Percentiles rank a stretch among this genome's conserved stretches.
phyloP scores from a whole-genome alignment of 208 protist species.

The Leishmania mexicana region DNA sequence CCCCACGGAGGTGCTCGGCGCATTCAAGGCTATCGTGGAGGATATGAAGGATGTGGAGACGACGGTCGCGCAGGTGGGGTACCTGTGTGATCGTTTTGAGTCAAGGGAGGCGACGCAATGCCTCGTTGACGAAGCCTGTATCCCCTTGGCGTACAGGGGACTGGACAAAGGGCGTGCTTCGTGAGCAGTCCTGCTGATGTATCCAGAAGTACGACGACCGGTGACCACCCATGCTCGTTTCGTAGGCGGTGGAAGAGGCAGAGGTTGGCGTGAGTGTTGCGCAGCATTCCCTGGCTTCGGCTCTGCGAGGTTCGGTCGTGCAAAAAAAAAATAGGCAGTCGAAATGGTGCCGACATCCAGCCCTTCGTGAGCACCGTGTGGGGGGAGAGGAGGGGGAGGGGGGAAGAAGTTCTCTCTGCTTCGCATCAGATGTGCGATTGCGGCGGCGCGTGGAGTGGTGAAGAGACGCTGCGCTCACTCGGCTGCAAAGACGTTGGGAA shows the following conservation, averaged over 20 bases:
- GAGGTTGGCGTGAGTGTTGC: conserved; percentile 33
- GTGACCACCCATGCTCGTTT: conserved; percentile 6
- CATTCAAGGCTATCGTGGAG: conserved; percentile 20
- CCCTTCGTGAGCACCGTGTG: conserved; percentile 27
- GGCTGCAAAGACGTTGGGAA: conserved; percentile 11
- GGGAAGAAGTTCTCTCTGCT: conserved; percentile 6
- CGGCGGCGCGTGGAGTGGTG: conserved; percentile 23
- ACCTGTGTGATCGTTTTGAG: conserved; percentile 49
- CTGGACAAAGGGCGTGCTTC: conserved; percentile 49
- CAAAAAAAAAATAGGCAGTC: conserved; percentile 16
- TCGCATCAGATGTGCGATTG: conserved; percentile 34
- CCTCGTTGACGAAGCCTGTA: conserved; percentile 42
- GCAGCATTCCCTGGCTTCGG: too few relatives aligned
- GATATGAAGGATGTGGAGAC: conserved; percentile 19
- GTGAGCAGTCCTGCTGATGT: conserved; percentile 50
- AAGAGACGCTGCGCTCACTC: conserved; percentile 31
- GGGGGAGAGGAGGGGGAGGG: neutral
- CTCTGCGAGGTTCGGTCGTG: neutral
- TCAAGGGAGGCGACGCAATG: conserved; percentile 32
- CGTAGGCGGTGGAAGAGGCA: conserved; percentile 26
- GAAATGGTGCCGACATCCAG: conserved; percentile 32
- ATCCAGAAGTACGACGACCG: conserved; percentile 41
- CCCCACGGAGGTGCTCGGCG: neutral
- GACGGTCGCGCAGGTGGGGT: conserved; percentile 28
- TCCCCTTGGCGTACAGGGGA: conserved; percentile 39